Conservation (phyloP, 1,284 basidiomycete genomes). For the Ceratorhiza oryzae-sativae region DNA sequence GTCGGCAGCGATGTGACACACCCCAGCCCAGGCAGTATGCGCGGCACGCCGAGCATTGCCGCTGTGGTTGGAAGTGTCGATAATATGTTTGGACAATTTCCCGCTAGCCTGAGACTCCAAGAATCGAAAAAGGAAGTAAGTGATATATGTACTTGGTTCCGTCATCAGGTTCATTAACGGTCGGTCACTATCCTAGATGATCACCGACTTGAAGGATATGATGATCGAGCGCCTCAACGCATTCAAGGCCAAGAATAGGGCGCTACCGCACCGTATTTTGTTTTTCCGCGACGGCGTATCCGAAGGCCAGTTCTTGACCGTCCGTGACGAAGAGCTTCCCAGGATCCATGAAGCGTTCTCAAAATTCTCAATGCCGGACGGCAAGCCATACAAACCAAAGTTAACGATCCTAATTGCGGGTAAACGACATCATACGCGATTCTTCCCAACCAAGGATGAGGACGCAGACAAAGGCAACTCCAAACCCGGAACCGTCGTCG, state of each 20-base stretch:
- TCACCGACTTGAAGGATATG: constrained; percentile 71
- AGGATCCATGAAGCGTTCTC: constrained; percentile 66
- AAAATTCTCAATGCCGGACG: constrained; percentile 55
- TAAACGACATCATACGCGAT: constrained; percentile 73
- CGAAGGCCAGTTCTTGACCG: constrained; percentile 75
- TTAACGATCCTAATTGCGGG: constrained; percentile 69
- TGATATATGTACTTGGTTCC: neutral
- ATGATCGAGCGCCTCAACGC: constrained; percentile 65
- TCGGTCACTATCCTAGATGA: constrained; percentile 62
- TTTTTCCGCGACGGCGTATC: constrained; percentile 75
- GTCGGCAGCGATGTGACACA: constrained; percentile 87
- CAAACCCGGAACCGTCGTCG: constrained; percentile 76
- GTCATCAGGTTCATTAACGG: neutral
- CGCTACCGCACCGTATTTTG: constrained; percentile 67
- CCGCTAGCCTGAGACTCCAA: constrained; percentile 74
- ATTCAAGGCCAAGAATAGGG: constrained; percentile 58
- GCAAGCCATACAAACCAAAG: constrained; percentile 63
- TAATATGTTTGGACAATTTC: constrained; percentile 68
- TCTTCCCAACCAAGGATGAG: constrained; percentile 68
- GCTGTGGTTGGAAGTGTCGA: constrained; percentile 79
- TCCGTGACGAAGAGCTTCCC: constrained; percentile 69
- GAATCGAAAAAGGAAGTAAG: constrained; percentile 74
- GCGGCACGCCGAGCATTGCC: constrained; percentile 74
- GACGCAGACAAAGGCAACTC: constrained; percentile 73
- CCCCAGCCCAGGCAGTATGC: constrained; percentile 54